Base-by-base conservation (phyloP, 164 flowering plant genomes). In the Berberis vulgaris region DNA sequence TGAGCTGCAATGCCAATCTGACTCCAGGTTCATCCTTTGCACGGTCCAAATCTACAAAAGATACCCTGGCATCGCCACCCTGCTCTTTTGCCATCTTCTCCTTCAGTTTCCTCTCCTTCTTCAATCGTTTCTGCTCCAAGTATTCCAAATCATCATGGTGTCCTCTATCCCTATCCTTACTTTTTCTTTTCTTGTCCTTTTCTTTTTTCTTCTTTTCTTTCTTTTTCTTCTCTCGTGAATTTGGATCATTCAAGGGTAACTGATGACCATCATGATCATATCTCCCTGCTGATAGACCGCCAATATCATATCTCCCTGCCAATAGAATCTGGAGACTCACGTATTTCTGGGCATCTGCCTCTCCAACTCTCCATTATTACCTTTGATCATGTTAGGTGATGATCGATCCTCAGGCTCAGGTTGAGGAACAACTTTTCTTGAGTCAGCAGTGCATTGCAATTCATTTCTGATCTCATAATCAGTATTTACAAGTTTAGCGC, bases 381-480 rank as follows among this genome's bases (percentile, higher is more conserved):
- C 82, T 47, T 74, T 80, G 45, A 70, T 47, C 49, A 72, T 57
- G 68, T 74, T 76, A 38, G 78, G 79, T 1, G 80, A 71, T 6
- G 75, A 61, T 13, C 66, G 72, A 65, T 71, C 81, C 49, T 72
- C 77, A 39, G 72, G 66, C 52, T 46, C 76, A 26, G 68, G 73
- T 2, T 61, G 71, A 63, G 43, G 11, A 42, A 67, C 73, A 57
- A 72, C 74, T 70, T 72, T 80, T 67, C 86, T 81, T 0, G 99
- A 94, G 66, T 94, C 97, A 61, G 97, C 97, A 65, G 97, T 94
- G 77, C 97, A 94, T 71, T 87, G 96, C 57, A 94, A 80, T 61
- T 94, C 98, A 72, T 81, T 90, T 8, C 83, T 73, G 4, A 79
- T 42, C 10, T 84, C 91, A 41, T 86, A 87, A 39, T 76, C 83